Base-by-base conservation (phyloP, 129 eudicot genomes). In the Pittosporum tobira region DNA sequence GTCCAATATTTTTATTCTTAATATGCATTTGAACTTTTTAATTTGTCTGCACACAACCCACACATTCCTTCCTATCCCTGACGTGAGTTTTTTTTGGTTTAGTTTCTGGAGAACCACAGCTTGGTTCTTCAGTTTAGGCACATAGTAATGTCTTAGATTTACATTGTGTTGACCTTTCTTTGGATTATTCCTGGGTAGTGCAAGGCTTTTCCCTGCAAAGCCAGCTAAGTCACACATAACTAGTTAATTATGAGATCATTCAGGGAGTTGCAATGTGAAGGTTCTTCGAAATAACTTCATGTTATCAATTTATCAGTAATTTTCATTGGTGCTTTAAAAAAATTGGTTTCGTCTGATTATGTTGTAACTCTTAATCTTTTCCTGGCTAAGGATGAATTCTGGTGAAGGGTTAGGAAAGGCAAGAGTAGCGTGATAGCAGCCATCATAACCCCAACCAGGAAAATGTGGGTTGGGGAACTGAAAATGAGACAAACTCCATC, bases 401-500 rank as follows among this genome's bases (percentile, higher is more conserved):
- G 22, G 21, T 31, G 2, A 22, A 22, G 72, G n/a, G 31, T 42
- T 48, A 18, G 51, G 48, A 8, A 29, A 56, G 38, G 48, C 20
- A 36, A 38, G 18, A 47, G 10, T 67, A 21, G 53, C 13, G 16
- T 68, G 6, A 37, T 61, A 15, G 22, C 49, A 25, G 36, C 21
- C 61, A 59, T 25, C 16, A 49, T 37, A 16, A n/a, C 29, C 44
- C 47, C 56, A 29, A 66, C 57, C 53, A 22, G 22, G 38, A 38
- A n/a, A n/a, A 40, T 26, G 12, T 59, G 9, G 9, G 18, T 19
- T 23, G 49, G 21, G 21, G 21, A 23, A 36, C 16, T 23, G 20
- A 20, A 20, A 49, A 13, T n/a, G 31, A 53, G 14, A 28, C 38
- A 53, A 15, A 34, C 8, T 27, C 29, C 59, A 20, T 5, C 40